Percentiles rank a stretch among this genome's conserved stretches.
phyloP scores from a whole-genome alignment of 345 rosid species.

The Geranium rotundifolium region DNA sequence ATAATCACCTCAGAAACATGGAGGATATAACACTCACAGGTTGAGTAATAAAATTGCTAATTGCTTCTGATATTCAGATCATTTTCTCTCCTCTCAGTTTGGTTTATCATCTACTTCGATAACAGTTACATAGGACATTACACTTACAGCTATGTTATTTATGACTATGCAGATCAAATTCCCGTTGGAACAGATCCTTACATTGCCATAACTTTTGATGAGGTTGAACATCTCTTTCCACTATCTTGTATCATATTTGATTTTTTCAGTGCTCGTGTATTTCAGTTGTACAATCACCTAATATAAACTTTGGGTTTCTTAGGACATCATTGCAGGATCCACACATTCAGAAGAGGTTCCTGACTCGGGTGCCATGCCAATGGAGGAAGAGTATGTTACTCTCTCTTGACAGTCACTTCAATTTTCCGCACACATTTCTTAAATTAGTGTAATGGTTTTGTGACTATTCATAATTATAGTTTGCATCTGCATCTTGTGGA shows the following conservation, averaged over 20 bases:
- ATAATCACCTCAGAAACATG: conserved; percentile 35
- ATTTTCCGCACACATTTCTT: background rate
- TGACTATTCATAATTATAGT: background rate
- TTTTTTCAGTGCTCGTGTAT: no score
- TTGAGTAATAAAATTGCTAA: conserved; percentile 3
- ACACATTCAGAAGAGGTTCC: conserved; percentile 10
- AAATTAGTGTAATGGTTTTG: background rate
- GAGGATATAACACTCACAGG: conserved; percentile 80
- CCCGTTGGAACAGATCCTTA: conserved; percentile 50
- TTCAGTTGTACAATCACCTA: conserved; percentile 3
- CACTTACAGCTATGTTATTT: background rate
- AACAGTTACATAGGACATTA: no score
- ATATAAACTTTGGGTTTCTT: conserved; percentile 9
- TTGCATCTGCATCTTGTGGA: background rate
- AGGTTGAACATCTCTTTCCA: conserved; percentile 26
- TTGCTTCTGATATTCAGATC: background rate
- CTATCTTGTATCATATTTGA: background rate
- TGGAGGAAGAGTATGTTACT: conserved; percentile 37
- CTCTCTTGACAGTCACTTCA: background rate
- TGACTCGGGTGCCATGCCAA: conserved; percentile 15
- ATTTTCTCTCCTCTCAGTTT: background rate
- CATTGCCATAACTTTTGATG: conserved; percentile 57
- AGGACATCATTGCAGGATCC: conserved; percentile 31
- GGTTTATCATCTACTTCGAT: background rate
- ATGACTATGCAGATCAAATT: conserved; percentile 43